Conservation (phyloP, 2,329 filamentous ascomycete genomes). For the Dactylella cylindrospora region DNA sequence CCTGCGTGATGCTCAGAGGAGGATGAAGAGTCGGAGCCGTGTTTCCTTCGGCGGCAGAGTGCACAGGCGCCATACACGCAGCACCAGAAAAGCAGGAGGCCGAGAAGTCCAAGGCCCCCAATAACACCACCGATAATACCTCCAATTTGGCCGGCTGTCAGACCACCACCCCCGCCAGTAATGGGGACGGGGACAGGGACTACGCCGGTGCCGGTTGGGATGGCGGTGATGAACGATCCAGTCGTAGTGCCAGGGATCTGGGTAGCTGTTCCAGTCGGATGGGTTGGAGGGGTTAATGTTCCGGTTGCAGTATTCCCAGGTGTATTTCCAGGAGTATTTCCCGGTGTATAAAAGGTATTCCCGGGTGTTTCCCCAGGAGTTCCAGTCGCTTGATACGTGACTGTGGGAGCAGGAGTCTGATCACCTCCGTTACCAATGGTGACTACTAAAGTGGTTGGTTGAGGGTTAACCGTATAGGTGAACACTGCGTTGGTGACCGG, state of each 20-base stretch:
- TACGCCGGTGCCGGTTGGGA: slow-evolving; percentile 24
- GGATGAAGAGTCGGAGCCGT: slow-evolving; percentile 9
- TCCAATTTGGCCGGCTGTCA: slow-evolving; percentile 42
- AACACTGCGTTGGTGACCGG: slow-evolving; percentile 17
- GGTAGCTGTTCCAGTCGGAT: slow-evolving; percentile 26
- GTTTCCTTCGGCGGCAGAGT: slow-evolving; percentile 6
- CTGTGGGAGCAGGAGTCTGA: slow-evolving; percentile 4
- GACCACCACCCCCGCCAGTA: slow-evolving; percentile 20
- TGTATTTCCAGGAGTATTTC: slow-evolving; percentile 23
- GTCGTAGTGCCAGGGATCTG: slow-evolving; percentile 23
- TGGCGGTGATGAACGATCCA: slow-evolving; percentile 38
- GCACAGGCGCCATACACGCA: slow-evolving; percentile 37
- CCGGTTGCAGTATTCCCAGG: slow-evolving; percentile 31
- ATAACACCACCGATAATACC: slow-evolving; percentile 43
- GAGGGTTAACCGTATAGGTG: slow-evolving; percentile 36
- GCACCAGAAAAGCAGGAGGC: slow-evolving; percentile 41
- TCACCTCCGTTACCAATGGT: slow-evolving; percentile 7
- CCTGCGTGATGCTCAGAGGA: slow-evolving; percentile 19
- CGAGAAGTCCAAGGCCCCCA: slow-evolving; percentile 38
- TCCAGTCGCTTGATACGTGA: not conserved
- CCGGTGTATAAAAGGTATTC: slow-evolving; percentile 27
- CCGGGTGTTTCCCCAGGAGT: slow-evolving; percentile 27
- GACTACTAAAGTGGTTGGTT: slow-evolving; percentile 22
- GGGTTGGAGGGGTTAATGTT: slow-evolving; percentile 16
- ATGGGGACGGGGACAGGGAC: slow-evolving; percentile 32